Conservation (phyloP, 2,329 filamentous ascomycete species). For the Claviceps sp. region DNA sequence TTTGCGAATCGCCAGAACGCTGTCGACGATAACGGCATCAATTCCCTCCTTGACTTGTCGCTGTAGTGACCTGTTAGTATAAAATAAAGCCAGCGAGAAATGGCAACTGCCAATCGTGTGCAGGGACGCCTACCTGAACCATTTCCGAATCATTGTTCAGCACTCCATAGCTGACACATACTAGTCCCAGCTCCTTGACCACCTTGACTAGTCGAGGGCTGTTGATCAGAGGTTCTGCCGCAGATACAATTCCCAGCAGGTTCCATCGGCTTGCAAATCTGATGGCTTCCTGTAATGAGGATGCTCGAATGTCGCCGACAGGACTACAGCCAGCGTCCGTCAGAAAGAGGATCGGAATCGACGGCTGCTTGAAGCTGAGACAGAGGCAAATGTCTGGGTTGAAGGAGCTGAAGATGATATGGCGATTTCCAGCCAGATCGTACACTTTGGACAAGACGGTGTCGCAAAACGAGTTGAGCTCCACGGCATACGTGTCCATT, state of each 20-base stretch:
- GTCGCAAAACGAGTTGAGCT: conserved; percentile 93
- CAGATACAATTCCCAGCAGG: conserved; percentile 75
- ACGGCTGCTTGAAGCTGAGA: conserved; percentile 92
- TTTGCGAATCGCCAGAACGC: conserved; percentile 82
- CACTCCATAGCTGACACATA: conserved; percentile 89
- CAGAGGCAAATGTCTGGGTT: conserved; percentile 94
- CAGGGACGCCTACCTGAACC: conserved; percentile 51
- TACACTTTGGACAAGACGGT: conserved; percentile 86
- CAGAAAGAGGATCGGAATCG: conserved; percentile 88
- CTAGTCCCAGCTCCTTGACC: conserved; percentile 84
- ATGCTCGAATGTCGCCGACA: conserved; percentile 81
- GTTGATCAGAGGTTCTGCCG: conserved; percentile 78
- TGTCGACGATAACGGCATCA: conserved; percentile 95
- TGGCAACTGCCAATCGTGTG: neutral
- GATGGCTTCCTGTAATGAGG: conserved; percentile 86
- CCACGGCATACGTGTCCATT: conserved; percentile 92
- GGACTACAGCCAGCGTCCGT: conserved; percentile 72
- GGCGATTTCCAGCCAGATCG: conserved; percentile 65
- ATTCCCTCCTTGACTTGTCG: conserved; percentile 90
- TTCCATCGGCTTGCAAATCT: conserved; percentile 94
- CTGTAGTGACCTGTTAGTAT: conserved; percentile 27
- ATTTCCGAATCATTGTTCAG: conserved; percentile 79
- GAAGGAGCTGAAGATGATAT: conserved; percentile 94
- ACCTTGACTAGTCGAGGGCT: conserved; percentile 81
- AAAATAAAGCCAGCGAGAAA: neutral